Base-by-base conservation (phyloP, 768 basidiomycete genomes). In the Lactifluus piperatus region DNA sequence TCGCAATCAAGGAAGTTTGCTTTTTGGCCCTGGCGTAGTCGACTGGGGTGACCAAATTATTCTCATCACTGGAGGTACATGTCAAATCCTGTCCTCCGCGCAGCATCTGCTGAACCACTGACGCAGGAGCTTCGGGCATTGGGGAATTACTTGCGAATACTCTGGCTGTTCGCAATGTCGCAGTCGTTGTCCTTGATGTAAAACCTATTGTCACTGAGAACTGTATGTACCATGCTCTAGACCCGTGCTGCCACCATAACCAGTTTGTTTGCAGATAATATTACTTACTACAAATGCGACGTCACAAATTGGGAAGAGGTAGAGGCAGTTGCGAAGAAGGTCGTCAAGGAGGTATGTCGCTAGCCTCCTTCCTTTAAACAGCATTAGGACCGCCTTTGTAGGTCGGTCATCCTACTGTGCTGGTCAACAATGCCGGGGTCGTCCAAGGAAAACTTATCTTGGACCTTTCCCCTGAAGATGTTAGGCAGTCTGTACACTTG, bases 371-470 rank as follows among this genome's bases (percentile, higher is more conserved):
- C 51, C 32, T 13, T 27, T 57, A 5, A 14, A 18, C 39, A 22
- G 54, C 9, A 27, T 39, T 47, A 10, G 37, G 56, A 41, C 20
- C 24, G n/a, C 24, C 54, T 6, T 48, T 27, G 32, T 65, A 94
- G 91, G 77, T 95, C 53, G 94, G 91, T 3, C 79, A 88, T 58
- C 91, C 91, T 0, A 97, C 97, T 0, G 79, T 97, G 39, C 74
- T 99, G 24, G 77, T 99, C 65, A 98, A 97, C 74, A 97, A 95
- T 68, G 97, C 95, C 0, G 97, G 94, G 20, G 84, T 97, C 57
- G 91, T 89, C 26, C 90, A 94, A 72, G 93, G 94, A 26, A 94
- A 94, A 66, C 73, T 85, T 2, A 73, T 99, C 32, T 73, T 94
- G 13, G 94, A 97, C 67, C 75, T 97, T 58, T 75, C 72, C 2